Conservation (phyloP, 164 flowering plant genomes). For the Vitis cinerea region DNA sequence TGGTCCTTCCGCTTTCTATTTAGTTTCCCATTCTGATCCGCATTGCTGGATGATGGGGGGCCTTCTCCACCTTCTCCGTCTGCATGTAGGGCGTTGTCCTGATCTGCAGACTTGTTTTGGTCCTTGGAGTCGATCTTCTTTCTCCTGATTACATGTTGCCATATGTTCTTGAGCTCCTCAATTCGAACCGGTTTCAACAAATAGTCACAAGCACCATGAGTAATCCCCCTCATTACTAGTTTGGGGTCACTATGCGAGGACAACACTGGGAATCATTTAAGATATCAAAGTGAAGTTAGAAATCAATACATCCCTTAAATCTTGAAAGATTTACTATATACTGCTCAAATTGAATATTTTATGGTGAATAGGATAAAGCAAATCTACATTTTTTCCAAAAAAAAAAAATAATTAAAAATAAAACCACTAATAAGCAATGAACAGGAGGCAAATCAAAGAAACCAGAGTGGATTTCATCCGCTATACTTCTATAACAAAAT, state of each 20-base stretch:
- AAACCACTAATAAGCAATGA: neutral
- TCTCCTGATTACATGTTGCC: constrained; percentile 92
- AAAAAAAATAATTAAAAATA: neutral
- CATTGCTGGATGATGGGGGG: constrained; percentile 13
- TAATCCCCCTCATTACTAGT: constrained; percentile 81
- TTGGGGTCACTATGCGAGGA: constrained; percentile 70
- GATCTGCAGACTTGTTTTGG: constrained; percentile 21
- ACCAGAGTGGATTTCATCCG: neutral
- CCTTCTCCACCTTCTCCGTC: constrained; percentile 28
- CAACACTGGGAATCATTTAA: constrained; percentile 53
- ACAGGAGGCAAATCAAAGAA: neutral
- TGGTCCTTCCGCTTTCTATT: constrained; percentile 48
- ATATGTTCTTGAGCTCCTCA: constrained; percentile 87
- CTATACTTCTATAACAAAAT: neutral
- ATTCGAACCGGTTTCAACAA: constrained; percentile 81
- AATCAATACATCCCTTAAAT: neutral
- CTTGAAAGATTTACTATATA: neutral
- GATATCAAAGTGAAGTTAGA: neutral
- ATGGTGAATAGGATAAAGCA: no score
- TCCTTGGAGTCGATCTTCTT: constrained; percentile 38
- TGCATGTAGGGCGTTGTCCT: constrained; percentile 14
- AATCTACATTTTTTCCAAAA: no score
- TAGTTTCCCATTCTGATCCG: constrained; percentile 30
- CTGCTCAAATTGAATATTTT: neutral
- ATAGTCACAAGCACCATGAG: constrained; percentile 92